These are phyloP conservation scores for Leishmania mexicana DNA, from an alignment of 208 protist species.

Conservation along the genomic window DNA sequence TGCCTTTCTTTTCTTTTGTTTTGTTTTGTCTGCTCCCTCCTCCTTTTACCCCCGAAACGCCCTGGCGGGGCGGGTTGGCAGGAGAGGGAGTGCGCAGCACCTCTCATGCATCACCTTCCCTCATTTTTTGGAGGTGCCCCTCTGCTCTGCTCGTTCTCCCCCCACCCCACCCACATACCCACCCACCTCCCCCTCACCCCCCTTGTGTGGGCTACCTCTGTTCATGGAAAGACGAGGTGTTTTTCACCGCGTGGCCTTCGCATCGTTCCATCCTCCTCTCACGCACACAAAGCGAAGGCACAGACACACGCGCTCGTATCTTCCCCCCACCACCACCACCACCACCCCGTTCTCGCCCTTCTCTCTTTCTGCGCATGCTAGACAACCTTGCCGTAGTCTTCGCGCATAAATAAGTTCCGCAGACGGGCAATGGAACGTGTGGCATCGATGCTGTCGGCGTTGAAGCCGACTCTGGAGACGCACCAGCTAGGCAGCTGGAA, in stretches of 20 bases:
- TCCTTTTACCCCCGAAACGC: too few species aligned
- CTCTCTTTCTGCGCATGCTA: background rate
- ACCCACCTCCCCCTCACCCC: too few species aligned
- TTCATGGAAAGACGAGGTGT: too few species aligned
- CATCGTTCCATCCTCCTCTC: background rate
- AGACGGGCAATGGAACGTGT: conserved; percentile 16
- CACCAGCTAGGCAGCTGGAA: conserved; percentile 18
- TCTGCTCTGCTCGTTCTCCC: background rate
- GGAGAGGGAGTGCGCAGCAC: background rate
- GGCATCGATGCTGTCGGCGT: conserved; percentile 10
- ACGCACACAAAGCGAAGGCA: background rate
- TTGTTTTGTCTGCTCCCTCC: too few species aligned
- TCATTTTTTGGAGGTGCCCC: background rate
- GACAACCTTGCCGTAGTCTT: background rate
- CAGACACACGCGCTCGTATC: background rate
- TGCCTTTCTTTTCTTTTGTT: too few species aligned
- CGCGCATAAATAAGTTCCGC: background rate
- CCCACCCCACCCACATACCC: too few species aligned
- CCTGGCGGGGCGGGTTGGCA: too few species aligned
- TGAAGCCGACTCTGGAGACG: conserved; percentile 23
- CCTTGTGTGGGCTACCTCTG: background rate
- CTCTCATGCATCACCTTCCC: background rate
- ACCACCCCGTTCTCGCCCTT: background rate
- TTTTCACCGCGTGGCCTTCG: too few species aligned
- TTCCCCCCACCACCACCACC: background rate